phyloP scores from a whole-genome alignment of 2,329 filamentous ascomycete species.

The Onygenales sp. region DNA sequence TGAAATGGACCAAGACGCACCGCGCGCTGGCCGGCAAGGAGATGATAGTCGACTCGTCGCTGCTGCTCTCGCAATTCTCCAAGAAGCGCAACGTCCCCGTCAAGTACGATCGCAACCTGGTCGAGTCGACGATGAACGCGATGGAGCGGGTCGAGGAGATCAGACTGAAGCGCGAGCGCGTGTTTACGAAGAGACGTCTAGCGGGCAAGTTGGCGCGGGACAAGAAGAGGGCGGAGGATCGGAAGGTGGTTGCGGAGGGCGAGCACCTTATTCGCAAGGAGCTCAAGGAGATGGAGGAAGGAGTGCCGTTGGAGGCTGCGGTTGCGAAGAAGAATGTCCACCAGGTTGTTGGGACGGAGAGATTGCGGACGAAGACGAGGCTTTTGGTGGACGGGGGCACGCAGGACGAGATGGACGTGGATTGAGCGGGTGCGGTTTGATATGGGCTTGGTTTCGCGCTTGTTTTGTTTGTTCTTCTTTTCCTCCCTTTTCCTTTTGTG shows the following conservation, averaged over 20 bases:
- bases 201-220: slow-evolving; percentile 66
- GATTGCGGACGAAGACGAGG: slow-evolving; percentile 31
- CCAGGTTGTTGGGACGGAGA: slow-evolving; percentile 33
- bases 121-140: slow-evolving; percentile 76
- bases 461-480: neutral
- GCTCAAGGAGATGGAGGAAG: slow-evolving; percentile 46
- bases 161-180: slow-evolving; percentile 68
- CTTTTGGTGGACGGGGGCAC: slow-evolving; percentile 35
- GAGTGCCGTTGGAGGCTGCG: slow-evolving; percentile 23
- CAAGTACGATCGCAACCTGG: slow-evolving; percentile 89
- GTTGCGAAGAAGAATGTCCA: slow-evolving; percentile 27
- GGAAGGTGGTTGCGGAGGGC: slow-evolving; percentile 84
- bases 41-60: slow-evolving; percentile 87
- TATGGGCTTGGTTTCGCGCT: neutral
- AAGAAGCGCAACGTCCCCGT: slow-evolving; percentile 88
- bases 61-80: slow-evolving; percentile 63
- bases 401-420: slow-evolving; percentile 40
- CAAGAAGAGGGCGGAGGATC: slow-evolving; percentile 65
- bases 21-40: slow-evolving; percentile 74
- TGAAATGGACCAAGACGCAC: slow-evolving; percentile 96
- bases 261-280: slow-evolving; percentile 79
- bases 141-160: slow-evolving; percentile 90
- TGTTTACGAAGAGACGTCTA: slow-evolving; percentile 92
- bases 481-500: slow-evolving; percentile 4
- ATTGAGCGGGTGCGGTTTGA: slow-evolving; percentile 20